Conservation (phyloP, 1,139 yeast species). For the Debaryomycetaceae sp. region DNA sequence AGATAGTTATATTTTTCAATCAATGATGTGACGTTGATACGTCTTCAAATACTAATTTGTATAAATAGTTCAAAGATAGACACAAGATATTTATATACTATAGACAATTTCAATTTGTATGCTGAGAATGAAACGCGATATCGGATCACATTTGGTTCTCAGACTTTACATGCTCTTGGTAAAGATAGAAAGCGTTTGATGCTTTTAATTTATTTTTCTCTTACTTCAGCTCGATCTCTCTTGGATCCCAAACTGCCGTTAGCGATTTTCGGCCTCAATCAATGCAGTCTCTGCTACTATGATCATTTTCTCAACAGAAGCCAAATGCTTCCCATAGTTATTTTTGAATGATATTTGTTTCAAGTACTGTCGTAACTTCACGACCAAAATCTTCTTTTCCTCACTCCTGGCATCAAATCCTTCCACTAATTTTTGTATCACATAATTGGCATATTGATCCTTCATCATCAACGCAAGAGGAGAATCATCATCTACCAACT, state of each 20-base stretch:
- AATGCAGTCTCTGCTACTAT: constrained; percentile 51
- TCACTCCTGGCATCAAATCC: constrained; percentile 62
- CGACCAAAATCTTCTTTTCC: constrained; percentile 60
- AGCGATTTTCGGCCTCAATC: constrained; percentile 32
- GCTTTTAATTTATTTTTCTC: background rate
- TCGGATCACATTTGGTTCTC: background rate
- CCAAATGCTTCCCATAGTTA: constrained; percentile 77
- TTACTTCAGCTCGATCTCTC: background rate
- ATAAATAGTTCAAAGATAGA: background rate
- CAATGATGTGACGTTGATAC: background rate
- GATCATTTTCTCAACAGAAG: constrained; percentile 79
- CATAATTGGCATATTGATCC: constrained; percentile 97
- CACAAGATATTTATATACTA: background rate
- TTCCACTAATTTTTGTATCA: constrained; percentile 89
- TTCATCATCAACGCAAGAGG: constrained; percentile 87
- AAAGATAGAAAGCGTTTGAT: background rate
- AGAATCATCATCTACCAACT: constrained; percentile 49
- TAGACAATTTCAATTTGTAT: background rate
- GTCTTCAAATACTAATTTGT: background rate
- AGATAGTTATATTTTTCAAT: no score
- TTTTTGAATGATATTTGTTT: constrained; percentile 54
- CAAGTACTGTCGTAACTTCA: constrained; percentile 59
- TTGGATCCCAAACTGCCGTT: background rate
- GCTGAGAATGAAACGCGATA: background rate
- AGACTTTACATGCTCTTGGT: background rate